phyloP scores from a whole-genome alignment of 768 basidiomycete genomes.

The Hebeloma cylindrosporum region DNA sequence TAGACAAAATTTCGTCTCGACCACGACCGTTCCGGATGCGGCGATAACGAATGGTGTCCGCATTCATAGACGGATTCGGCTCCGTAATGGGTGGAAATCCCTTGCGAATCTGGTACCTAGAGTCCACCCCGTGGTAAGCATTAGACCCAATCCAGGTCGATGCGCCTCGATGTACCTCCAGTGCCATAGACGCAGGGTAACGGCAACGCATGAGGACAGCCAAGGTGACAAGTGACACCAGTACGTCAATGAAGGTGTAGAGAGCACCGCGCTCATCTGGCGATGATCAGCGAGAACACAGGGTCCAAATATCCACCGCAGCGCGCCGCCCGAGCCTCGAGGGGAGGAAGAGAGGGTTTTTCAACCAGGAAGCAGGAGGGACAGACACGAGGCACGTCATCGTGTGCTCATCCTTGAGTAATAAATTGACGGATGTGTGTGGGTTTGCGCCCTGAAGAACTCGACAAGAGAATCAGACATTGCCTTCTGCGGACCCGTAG shows the following conservation, averaged over 20 bases:
- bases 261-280: neutral
- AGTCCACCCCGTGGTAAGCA: no score
- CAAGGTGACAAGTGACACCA: constrained; percentile 1
- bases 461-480: constrained; percentile 1
- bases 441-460: constrained; percentile 7
- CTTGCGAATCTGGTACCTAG: no score
- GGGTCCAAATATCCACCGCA: constrained; percentile 2
- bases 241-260: constrained; percentile 2
- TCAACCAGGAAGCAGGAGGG: neutral
- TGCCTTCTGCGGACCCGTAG: constrained; percentile 1
- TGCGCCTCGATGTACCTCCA: no score
- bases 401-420: constrained; percentile 3
- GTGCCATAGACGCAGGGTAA: neutral
- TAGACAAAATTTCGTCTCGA: no score
- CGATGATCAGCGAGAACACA: constrained; percentile 7
- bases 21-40: no score
- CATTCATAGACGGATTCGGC: no score
- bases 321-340: constrained; percentile 2
- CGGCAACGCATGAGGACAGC: neutral
- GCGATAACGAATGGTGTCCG: no score
- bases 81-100: no score
- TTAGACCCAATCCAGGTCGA: no score
- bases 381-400: constrained; percentile 13
- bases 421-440: constrained; percentile 10
- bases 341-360: constrained; percentile 4